Base-by-base conservation (phyloP, 2,329 filamentous ascomycete species). In the Coniochaeta sp. region DNA sequence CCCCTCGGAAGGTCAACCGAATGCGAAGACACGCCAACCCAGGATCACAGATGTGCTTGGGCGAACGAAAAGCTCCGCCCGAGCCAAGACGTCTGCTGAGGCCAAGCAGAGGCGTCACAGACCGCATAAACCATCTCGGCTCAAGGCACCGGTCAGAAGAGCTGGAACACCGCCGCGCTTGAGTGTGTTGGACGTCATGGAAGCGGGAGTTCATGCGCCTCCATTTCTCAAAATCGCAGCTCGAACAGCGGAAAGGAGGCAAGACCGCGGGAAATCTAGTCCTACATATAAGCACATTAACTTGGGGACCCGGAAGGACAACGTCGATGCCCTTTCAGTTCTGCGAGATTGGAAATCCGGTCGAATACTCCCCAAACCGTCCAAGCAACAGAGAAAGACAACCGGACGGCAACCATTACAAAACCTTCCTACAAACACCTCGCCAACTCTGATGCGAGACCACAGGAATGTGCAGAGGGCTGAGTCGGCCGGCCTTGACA, bases 221-320 rank as follows among this genome's bases (percentile, higher is more conserved):
- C 65, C 63, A 2, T 86, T 86, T 55, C 66, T 86, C 30, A 81
- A 74, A 53, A 74, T 86, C 59, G 83, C 83, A 49, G 81, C 80
- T 40, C 79, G 83, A 14, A 72, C 78, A 50, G 81, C 75, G 4
- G 76, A 67, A 51, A 70, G 65, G 49, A 73, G 71, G 30, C 60
- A 56, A 26, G 71, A 73, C 12, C 68, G 76, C 55, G 82, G 82
- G 14, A 77, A 78, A 60, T 71, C 76, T 6, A 83, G 75, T 51
- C 81, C 80, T 1, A 67, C 66, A 0, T 70, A 61, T 40, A 86
- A 86, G 60, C 63, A 69, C n/a, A 82, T 86, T 54, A 73, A 75
- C 52, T 68, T 86, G n/a, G 80, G 78, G 20, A 82, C 73, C 27
- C 75, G 80, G n/a, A 69, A 70, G 56, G 83, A 86, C 59, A 81